A percentile compares a stretch with the other conserved stretches of the same genome.
Evolutionary conservation across 306 rosid genomes (phyloP).

Genomic region (Lupinus albus): DNA sequence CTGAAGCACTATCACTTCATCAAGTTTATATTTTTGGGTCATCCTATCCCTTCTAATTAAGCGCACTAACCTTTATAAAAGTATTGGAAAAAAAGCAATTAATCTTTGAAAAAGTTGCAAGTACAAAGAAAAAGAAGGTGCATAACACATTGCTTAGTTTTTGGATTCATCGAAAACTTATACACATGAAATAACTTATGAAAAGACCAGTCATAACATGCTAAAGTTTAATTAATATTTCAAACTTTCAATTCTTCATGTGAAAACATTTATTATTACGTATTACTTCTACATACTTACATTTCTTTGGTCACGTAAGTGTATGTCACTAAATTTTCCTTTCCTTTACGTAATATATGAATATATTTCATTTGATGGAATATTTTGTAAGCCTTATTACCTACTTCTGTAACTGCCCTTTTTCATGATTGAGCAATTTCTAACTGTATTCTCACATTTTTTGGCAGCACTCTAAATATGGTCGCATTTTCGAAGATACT

Average conservation of each 20-base stretch:
- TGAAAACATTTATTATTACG: conserved; percentile 15
- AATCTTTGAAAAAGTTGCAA: conserved; percentile 3
- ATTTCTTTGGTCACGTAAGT: conserved; percentile 12
- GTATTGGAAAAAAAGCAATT: background rate
- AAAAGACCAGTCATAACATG: background rate
- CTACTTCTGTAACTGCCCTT: conserved; percentile 1
- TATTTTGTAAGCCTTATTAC: background rate
- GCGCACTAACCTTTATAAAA: background rate
- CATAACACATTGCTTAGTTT: conserved; percentile 15
- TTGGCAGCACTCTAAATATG: conserved; percentile 72
- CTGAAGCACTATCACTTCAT: background rate
- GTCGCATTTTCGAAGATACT: conserved; percentile 78
- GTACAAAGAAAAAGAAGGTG: background rate
- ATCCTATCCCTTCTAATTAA: background rate
- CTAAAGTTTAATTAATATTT: background rate
- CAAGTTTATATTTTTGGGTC: background rate
- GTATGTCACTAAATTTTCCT: conserved; percentile 2
- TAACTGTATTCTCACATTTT: conserved; percentile 36
- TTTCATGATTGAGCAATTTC: conserved; percentile 1
- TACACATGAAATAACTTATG: conserved; percentile 8
- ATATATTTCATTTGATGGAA: background rate
- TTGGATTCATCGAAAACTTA: background rate
- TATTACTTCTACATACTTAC: background rate
- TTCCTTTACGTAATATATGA: conserved; percentile 24
- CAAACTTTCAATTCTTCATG: background rate